These are phyloP conservation scores for Colletotrichum sp. DNA, from an alignment of 2,329 filamentous ascomycete species.

Conservation along the genomic window DNA sequence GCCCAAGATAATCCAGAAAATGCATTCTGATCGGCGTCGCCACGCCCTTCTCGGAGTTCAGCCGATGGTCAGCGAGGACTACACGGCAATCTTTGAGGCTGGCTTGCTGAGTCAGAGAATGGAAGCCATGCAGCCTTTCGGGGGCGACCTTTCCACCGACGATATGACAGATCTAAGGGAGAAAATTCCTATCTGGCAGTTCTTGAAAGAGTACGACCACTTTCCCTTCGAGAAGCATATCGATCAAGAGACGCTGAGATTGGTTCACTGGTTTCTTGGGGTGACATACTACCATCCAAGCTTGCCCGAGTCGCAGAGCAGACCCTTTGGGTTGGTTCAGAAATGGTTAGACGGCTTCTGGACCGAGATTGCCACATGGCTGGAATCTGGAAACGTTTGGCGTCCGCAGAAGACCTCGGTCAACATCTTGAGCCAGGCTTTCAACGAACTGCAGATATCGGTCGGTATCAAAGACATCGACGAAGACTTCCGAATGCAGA, in stretches of 20 bases:
- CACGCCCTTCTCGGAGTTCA: background rate
- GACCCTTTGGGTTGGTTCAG: background rate
- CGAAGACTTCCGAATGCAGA: background rate
- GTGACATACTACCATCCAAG: background rate
- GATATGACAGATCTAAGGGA: background rate
- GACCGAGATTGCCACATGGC: background rate
- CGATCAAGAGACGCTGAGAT: background rate
- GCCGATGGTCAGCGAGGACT: background rate
- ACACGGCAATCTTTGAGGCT: background rate
- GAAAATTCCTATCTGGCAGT: background rate
- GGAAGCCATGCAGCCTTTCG: background rate
- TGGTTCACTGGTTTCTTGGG: background rate
- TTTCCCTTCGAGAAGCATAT: background rate
- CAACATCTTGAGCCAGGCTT: background rate
- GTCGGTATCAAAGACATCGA: background rate
- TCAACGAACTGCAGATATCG: background rate
- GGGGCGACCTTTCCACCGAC: background rate
- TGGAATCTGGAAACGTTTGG: background rate
- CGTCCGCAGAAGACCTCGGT: background rate
- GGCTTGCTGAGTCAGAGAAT: background rate
- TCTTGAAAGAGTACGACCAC: background rate
- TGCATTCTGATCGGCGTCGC: background rate
- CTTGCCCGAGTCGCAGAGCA: background rate
- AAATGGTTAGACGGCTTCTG: background rate
- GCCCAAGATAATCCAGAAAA: background rate